Evolutionary conservation across 2,329 filamentous ascomycete species (phyloP), one percentile per base, ranked within the genome.

Genomic region (Aphanocladium album): DNA sequence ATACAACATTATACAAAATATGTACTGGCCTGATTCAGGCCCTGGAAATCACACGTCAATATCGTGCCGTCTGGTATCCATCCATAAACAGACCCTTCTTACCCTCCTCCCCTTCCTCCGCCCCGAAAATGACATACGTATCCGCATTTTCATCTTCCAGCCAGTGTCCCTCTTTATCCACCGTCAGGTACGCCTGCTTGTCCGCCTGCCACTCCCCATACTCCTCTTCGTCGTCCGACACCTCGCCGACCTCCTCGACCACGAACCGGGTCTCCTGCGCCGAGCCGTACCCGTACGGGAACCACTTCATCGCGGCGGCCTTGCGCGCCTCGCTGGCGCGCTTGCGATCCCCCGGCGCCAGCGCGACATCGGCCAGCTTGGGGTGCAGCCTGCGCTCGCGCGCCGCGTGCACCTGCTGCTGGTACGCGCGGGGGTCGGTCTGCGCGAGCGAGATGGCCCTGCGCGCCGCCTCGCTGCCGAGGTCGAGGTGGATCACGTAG

Each of bases 221-320:
- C 30, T 76, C 72, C 62, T 78, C 75, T 47, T 78, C 76, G 50
- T 77, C 73, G 19, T 78, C 74, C 8, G 71, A 71, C 11, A 74
- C 65, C 43, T 78, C 76, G 1, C 73, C 77, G 30, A 80, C 72
- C 54, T 78, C 76, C 62, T 80, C 77, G 55, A 81, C 73, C 3
- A 79, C 74, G 61, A 81, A 78, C 14, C 62, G 72, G 0, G 69
- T 73, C 2, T 76, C 76, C 0, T 68, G 74, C 2, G 76, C 75
- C 2, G 76, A 74, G 0, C 79, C 77, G 64, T 72, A 80, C 1
- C 77, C 77, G 57, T 78, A 80, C 0, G 77, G 77, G 55, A 80
- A 80, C 67, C 72, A 80, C 67, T 80, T 80, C 39, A 73, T 64
- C 0, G 76, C 78, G 9, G 73, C 70, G 0, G 76, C 75, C 51